A percentile compares a stretch with the other conserved stretches of the same genome.
Evolutionary conservation across 345 rosid genomes (phyloP).

Genomic region (Camelina neglecta): DNA sequence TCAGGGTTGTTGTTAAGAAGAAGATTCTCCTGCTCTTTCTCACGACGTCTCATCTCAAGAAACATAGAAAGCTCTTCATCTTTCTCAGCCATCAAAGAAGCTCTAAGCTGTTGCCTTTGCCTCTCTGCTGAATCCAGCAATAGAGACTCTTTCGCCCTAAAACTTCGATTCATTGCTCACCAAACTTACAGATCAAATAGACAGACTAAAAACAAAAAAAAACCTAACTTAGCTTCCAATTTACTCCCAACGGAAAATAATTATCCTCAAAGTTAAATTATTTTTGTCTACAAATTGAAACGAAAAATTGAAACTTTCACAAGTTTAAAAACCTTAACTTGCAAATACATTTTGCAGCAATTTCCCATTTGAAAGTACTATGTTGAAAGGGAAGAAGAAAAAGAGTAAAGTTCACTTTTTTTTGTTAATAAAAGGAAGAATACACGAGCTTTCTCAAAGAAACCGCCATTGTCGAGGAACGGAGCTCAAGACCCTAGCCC

Average conservation of each 20-base stretch:
- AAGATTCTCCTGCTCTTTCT: constrained; percentile 71
- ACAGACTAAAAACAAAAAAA: constrained; percentile 23
- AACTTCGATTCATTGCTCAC: constrained; percentile 83
- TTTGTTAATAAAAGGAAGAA: constrained; percentile 31
- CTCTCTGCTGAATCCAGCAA: constrained; percentile 76
- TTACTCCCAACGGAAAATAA: constrained; percentile 41
- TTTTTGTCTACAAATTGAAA: constrained; percentile 28
- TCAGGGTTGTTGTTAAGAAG: constrained; percentile 61
- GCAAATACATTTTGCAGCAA: constrained; percentile 31
- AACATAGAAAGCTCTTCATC: constrained; percentile 94
- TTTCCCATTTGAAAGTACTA: constrained; percentile 32
- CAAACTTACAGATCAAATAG: constrained; percentile 41
- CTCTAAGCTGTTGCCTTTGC: constrained; percentile 79
- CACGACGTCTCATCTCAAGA: constrained; percentile 90
- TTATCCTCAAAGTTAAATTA: constrained; percentile 29
- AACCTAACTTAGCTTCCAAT: constrained; percentile 51
- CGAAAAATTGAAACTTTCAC: constrained; percentile 37
- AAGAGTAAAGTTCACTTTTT: constrained; percentile 20
- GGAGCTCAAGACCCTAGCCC: constrained; percentile 33
- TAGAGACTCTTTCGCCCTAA: constrained; percentile 78
- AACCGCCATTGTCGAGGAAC: constrained; percentile 44
- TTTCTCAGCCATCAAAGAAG: constrained; percentile 83
- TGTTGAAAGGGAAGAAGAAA: constrained; percentile 5
- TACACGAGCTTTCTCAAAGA: constrained; percentile 36
- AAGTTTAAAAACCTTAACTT: constrained; percentile 17